These are phyloP conservation scores for Nigrospora osmanthi DNA, from an alignment of 2,329 filamentous ascomycete species.

Conservation along the genomic window DNA sequence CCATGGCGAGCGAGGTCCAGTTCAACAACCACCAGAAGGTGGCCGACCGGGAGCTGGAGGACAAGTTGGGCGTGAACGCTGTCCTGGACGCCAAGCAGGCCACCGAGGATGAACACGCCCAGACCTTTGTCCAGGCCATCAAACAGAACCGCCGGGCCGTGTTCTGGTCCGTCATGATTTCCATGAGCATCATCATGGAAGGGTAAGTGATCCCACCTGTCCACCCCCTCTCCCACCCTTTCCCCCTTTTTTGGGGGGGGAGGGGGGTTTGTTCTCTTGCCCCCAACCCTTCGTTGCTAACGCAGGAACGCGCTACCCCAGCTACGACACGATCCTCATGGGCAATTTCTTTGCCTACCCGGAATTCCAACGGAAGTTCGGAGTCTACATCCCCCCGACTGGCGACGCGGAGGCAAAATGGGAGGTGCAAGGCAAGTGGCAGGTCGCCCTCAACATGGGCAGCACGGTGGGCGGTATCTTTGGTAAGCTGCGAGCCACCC, in stretches of 20 bases:
- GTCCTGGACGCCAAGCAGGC: conserved; percentile 19
- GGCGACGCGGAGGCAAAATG: conserved; percentile 6
- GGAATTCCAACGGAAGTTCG: conserved; percentile 20
- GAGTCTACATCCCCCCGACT: conserved; percentile 12
- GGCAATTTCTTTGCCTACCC: conserved; percentile 21
- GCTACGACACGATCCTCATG: conserved; percentile 22
- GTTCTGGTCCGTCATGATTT: conserved; percentile 21
- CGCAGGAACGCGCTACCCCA: conserved; percentile 3
- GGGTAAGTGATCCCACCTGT: conserved; percentile 9
- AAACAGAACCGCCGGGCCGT: conserved; percentile 18
- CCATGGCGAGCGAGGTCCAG: conserved; percentile 12
- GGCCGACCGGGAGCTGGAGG: conserved; percentile 18
- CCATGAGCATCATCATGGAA: conserved; percentile 24
- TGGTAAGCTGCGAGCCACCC: conserved; percentile 10
- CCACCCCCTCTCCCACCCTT: neutral
- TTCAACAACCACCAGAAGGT: conserved; percentile 16
- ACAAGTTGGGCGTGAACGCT: conserved; percentile 18
- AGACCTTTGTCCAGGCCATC: conserved; percentile 17
- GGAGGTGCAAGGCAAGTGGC: conserved; percentile 19
- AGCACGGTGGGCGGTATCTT: conserved; percentile 20
- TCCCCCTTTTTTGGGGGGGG: too few species aligned
- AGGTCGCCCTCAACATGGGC: conserved; percentile 18
- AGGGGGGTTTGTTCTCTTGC: neutral
- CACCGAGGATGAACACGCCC: conserved; percentile 21
- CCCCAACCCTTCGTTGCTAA: neutral